A percentile compares a stretch with the other conserved stretches of the same genome.
Conservation (phyloP, 305 asterid species). For the Salvia sclarea region DNA sequence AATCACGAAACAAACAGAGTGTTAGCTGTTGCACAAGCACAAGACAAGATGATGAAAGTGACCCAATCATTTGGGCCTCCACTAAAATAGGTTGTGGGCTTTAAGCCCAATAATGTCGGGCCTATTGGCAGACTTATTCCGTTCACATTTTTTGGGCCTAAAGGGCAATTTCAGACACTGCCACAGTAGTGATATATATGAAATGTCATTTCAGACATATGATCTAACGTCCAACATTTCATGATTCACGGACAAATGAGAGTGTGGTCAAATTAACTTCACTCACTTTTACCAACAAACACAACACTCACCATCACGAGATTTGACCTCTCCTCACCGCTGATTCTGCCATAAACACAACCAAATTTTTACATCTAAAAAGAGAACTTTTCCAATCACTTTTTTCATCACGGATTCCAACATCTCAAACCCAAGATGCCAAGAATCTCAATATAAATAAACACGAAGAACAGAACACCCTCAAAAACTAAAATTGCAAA, state of each 20-base stretch:
- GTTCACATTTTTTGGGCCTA: too few species aligned
- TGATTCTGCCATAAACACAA: conserved; percentile 4
- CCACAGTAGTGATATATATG: too few species aligned
- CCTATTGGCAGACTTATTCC: too few species aligned
- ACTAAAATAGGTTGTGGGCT: not conserved
- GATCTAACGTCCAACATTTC: conserved; percentile 3
- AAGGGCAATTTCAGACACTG: too few species aligned
- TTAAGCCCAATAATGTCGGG: conserved; percentile 1
- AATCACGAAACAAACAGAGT: conserved; percentile 24
- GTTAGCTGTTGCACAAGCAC: not conserved
- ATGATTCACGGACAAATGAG: conserved; percentile 8
- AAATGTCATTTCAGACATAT: not conserved
- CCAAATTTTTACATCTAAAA: conserved; percentile 17
- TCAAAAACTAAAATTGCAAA: not conserved
- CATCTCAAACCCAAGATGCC: not conserved
- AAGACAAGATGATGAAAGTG: conserved; percentile 17
- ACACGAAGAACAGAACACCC: not conserved
- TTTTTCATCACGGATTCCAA: conserved; percentile 30
- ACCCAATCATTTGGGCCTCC: conserved; percentile 22
- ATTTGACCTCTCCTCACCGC: conserved; percentile 36
- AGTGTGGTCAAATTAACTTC: not conserved
- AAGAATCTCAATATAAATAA: conserved; percentile 27
- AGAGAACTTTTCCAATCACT: not conserved
- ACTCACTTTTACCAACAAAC: conserved; percentile 17
- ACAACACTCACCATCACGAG: conserved; percentile 42